Evolutionary conservation across 2,329 filamentous ascomycete genomes (phyloP).

Genomic region (Cladosporium sp.): DNA sequence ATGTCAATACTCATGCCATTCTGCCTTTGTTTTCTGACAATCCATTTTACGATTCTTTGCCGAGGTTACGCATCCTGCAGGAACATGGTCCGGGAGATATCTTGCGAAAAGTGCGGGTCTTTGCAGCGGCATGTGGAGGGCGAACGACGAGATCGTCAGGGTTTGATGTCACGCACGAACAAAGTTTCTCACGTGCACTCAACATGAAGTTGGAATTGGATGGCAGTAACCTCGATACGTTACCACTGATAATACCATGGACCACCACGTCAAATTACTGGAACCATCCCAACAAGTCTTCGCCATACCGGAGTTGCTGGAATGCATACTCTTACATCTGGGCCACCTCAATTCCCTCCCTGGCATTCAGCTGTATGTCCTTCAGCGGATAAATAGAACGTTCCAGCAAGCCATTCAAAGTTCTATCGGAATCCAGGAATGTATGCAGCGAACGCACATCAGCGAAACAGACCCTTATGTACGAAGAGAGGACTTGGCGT

Average conservation of each 20-base stretch:
- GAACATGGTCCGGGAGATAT: neutral
- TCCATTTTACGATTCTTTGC: neutral
- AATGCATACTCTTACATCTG: conserved; percentile 10
- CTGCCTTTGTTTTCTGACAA: no score
- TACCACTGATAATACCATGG: neutral
- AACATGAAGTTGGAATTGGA: neutral
- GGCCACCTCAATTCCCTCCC: neutral
- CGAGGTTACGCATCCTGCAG: neutral
- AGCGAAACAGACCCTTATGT: conserved; percentile 11
- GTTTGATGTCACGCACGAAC: conserved; percentile 12
- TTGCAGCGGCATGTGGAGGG: conserved; percentile 13
- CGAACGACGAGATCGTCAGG: conserved; percentile 7
- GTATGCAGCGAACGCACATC: conserved; percentile 8
- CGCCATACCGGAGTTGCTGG: conserved; percentile 12
- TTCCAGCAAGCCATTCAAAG: conserved; percentile 1
- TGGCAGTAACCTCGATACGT: neutral
- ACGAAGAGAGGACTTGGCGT: neutral
- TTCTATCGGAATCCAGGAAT: neutral
- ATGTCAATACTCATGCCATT: neutral
- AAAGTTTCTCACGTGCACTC: neutral
- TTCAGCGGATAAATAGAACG: conserved; percentile 5
- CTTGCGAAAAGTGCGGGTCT: conserved; percentile 8
- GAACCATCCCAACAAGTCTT: conserved; percentile 8
- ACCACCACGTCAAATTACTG: neutral
- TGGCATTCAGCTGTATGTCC: conserved; percentile 5